Conservation (phyloP, 768 basidiomycete species). For the Cystoderma amianthinum region DNA sequence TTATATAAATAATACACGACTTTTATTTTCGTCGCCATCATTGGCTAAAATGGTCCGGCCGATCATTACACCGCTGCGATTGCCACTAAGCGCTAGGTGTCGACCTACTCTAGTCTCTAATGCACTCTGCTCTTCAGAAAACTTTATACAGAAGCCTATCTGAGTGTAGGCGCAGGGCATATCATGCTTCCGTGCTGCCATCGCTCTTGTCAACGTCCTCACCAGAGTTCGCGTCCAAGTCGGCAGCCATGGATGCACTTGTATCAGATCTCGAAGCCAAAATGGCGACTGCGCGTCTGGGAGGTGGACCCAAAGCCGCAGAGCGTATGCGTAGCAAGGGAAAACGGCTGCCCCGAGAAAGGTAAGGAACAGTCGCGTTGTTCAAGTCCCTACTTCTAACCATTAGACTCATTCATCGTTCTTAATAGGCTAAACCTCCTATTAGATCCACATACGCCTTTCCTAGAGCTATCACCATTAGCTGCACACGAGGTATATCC, state of each 20-base stretch:
- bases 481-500: slow-evolving; percentile 87
- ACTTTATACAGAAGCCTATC: slow-evolving; percentile 9
- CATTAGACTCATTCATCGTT: background rate
- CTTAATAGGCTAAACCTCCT: slow-evolving; percentile 55
- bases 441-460: slow-evolving; percentile 83
- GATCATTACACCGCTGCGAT: slow-evolving; percentile 15
- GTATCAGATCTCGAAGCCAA: slow-evolving; percentile 59
- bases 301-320: slow-evolving; percentile 71
- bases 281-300: slow-evolving; percentile 50
- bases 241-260: slow-evolving; percentile 63
- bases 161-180: slow-evolving; percentile 20
- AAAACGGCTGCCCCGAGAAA: slow-evolving; percentile 78
- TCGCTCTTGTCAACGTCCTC: slow-evolving; percentile 62
- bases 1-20: too few species aligned
- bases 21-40: too few species aligned
- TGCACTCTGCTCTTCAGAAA: slow-evolving; percentile 8
- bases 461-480: slow-evolving; percentile 80
- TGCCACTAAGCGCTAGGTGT: slow-evolving; percentile 3
- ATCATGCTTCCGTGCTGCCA: slow-evolving; percentile 72
- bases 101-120: background rate
- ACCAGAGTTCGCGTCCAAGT: slow-evolving; percentile 64
- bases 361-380: too few species aligned
- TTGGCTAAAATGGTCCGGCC: slow-evolving; percentile 29
- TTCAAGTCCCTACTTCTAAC: slow-evolving; percentile 1
- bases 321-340: slow-evolving; percentile 72